These are phyloP conservation scores for Terfezia claveryi DNA, from an alignment of 495 filamentous ascomycete species.

Conservation along the genomic window DNA sequence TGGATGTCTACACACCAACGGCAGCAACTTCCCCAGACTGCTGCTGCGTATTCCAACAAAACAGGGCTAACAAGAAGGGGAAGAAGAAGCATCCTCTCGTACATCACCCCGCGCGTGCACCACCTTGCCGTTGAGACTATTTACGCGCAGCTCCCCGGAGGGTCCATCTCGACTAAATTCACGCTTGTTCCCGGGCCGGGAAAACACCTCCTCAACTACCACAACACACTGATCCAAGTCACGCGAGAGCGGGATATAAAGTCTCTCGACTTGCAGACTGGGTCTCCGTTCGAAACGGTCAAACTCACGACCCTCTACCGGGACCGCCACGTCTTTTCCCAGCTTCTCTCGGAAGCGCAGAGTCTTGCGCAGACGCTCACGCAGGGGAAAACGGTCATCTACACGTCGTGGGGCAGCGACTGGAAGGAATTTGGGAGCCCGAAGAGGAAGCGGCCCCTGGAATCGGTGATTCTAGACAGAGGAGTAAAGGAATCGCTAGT, in stretches of 20 bases:
- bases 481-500: conserved; percentile 76
- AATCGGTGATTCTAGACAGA: conserved; percentile 67
- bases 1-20: conserved; percentile 76
- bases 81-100: conserved; percentile 26
- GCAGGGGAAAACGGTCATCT: conserved; percentile 89
- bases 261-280: conserved; percentile 46
- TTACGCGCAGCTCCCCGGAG: conserved; percentile 36
- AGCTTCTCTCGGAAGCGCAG: conserved; percentile 70
- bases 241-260: conserved; percentile 60
- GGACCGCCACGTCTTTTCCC: conserved; percentile 64
- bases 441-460: conserved; percentile 62
- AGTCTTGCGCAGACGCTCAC: conserved; percentile 47
- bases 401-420: conserved; percentile 53
- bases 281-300: conserved; percentile 81
- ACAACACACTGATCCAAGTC: conserved; percentile 65
- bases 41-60: conserved; percentile 24
- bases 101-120: conserved; percentile 39
- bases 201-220: conserved; percentile 63
- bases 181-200: conserved; percentile 78
- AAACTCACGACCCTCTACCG: conserved; percentile 79
- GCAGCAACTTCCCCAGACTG: conserved; percentile 16
- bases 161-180: conserved; percentile 55
- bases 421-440: conserved; percentile 80
- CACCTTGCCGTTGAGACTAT: conserved; percentile 48
- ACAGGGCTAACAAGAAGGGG: conserved; percentile 16